Base-by-base conservation (phyloP, 2,329 filamentous ascomycete genomes). In the Xylariales sp. region DNA sequence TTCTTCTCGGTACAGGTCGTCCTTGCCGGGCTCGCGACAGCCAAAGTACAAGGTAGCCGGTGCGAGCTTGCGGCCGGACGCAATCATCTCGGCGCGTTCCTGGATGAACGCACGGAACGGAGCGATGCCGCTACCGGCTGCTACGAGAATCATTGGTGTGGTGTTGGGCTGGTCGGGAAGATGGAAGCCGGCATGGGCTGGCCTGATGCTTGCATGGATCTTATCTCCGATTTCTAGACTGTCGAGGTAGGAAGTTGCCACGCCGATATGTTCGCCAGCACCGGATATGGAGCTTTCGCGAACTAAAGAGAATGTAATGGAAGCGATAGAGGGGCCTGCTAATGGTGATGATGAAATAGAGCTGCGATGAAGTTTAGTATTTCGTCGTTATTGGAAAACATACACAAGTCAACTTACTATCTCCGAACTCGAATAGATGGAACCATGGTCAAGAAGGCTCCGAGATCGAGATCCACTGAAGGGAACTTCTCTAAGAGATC, bases 341-440 rank as follows among this genome's bases (percentile, higher is more conserved):
- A 87, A 67, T 0, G 85, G 83, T 0, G 84, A 87, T 0, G 84
- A 88, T 1, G 85, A 88, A 52, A 90, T 88, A 21, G 81, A 86
- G 49, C 66, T 69, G 38, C 8, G 13, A 25, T 5, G 13, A n/a
- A 19, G 10, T 8, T 23, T 18, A n/a, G n/a, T n/a, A n/a, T n/a
- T n/a, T n/a, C n/a, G n/a, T n/a, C n/a, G n/a, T n/a, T n/a, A n/a
- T n/a, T n/a, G n/a, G n/a, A n/a, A n/a, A n/a, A n/a, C n/a, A n/a
- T n/a, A n/a, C n/a, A n/a, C n/a, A n/a, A n/a, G n/a, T n/a, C n/a
- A n/a, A 80, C 79, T 7, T 67, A 75, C 66, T 89, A 89, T 57
- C 87, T 82, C n/a, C 85, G 75, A 27, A 86, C 72, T 19, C 85
- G 79, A 80, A 93, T 86, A 0, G 85, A 82, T 2, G 84, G 83